Conservation (phyloP, 2,329 filamentous ascomycete genomes). For the Aspergillus glaucus region DNA sequence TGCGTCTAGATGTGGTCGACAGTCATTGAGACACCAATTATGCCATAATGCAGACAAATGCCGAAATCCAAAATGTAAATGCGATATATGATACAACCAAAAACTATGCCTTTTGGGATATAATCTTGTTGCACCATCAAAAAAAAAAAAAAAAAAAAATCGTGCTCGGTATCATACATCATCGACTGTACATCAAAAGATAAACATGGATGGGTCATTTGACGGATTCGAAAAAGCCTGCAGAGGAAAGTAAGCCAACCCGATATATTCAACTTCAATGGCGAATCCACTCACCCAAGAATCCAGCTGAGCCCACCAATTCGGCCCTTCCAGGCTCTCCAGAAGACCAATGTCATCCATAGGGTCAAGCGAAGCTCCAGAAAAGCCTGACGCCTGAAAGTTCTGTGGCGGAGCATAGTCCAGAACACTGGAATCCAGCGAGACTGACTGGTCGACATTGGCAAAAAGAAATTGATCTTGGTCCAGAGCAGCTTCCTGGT, state of each 20-base stretch:
- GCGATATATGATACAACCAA: background rate
- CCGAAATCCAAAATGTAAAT: too few species aligned
- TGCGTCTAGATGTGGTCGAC: background rate
- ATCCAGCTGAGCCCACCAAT: constrained; percentile 35
- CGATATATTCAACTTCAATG: background rate
- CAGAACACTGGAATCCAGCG: constrained; percentile 10
- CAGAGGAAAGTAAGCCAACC: background rate
- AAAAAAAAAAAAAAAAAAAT: background rate
- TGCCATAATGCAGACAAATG: background rate
- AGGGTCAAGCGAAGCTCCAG: constrained; percentile 11
- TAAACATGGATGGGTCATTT: constrained; percentile 22
- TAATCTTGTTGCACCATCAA: background rate
- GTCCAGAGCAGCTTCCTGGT: constrained; percentile 1
- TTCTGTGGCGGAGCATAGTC: constrained; percentile 10
- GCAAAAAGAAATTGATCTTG: constrained; percentile 2
- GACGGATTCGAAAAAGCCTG: constrained; percentile 31
- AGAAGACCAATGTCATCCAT: constrained; percentile 23
- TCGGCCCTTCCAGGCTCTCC: constrained; percentile 31
- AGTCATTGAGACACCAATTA: background rate
- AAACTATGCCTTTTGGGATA: background rate
- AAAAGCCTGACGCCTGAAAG: constrained; percentile 15
- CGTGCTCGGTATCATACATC: background rate
- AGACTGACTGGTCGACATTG: constrained; percentile 1
- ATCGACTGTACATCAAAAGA: constrained; percentile 10
- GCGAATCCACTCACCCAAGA: constrained; percentile 26